These are phyloP conservation scores for Neurospora sp. DNA, from an alignment of 495 filamentous ascomycete genomes.

Conservation along the genomic window DNA sequence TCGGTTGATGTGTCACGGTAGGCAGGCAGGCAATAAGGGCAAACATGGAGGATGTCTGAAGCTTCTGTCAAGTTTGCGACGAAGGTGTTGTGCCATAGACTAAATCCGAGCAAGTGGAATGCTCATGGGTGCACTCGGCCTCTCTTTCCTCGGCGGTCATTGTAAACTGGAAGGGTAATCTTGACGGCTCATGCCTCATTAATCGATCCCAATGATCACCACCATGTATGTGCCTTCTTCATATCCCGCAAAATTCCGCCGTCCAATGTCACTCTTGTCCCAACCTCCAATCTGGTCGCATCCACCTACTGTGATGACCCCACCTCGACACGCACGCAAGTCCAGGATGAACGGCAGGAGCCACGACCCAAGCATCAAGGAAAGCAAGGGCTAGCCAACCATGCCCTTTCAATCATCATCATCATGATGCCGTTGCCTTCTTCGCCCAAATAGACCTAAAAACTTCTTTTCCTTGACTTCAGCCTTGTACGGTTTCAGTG, in stretches of 20 bases:
- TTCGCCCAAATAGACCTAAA: constrained; percentile 18
- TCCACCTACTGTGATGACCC: not conserved
- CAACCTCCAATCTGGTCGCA: not conserved
- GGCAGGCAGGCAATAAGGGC: not conserved
- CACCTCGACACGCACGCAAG: not conserved
- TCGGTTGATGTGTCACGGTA: not conserved
- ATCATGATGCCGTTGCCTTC: not conserved
- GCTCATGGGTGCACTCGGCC: not conserved
- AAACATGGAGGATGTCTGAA: not conserved
- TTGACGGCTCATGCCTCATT: not conserved
- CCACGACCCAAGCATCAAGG: not conserved
- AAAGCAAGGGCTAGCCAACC: not conserved
- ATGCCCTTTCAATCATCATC: not conserved
- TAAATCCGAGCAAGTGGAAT: not conserved
- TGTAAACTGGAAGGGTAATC: not conserved
- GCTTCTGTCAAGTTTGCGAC: not conserved
- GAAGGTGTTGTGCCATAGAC: not conserved
- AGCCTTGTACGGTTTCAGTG: constrained; percentile 19
- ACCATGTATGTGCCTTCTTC: not conserved
- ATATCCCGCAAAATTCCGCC: not conserved
- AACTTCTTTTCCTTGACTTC: constrained; percentile 21
- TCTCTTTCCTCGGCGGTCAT: not conserved
- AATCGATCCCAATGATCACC: not conserved
- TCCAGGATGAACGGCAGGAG: not conserved
- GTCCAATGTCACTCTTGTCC: not conserved